These are phyloP conservation scores for Botryotinia globosa DNA, from an alignment of 2,329 filamentous ascomycete genomes.

Conservation along the genomic window DNA sequence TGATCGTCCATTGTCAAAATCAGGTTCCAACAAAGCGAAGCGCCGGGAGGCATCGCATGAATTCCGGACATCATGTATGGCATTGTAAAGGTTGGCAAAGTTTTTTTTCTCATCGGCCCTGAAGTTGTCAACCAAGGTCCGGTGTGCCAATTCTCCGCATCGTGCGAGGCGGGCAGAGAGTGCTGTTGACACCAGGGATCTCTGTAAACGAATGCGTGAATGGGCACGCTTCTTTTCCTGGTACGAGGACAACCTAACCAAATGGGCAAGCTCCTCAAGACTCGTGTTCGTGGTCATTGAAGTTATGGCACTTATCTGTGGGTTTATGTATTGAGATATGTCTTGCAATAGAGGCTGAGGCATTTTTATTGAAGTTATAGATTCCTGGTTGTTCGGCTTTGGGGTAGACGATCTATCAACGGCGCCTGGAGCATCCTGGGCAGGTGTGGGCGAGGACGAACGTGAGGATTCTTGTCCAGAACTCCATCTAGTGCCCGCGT, in stretches of 20 bases:
- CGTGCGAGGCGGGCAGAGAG: constrained; percentile 71
- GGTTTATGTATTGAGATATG: constrained; percentile 63
- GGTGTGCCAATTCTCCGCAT: constrained; percentile 70
- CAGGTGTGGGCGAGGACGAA: constrained; percentile 29
- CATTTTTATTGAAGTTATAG: constrained; percentile 30
- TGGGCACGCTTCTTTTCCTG: constrained; percentile 77
- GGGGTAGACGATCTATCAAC: constrained; percentile 27
- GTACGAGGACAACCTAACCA: constrained; percentile 74
- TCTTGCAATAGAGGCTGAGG: constrained; percentile 59
- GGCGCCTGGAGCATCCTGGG: constrained; percentile 35
- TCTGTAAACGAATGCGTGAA: constrained; percentile 69
- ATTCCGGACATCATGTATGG: constrained; percentile 74
- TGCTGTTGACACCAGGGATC: constrained; percentile 71
- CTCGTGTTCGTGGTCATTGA: constrained; percentile 65
- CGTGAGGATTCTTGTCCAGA: constrained; percentile 28
- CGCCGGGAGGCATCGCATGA: constrained; percentile 71
- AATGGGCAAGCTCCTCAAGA: constrained; percentile 72
- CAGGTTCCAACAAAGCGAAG: constrained; percentile 69
- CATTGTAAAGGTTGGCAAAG: constrained; percentile 72
- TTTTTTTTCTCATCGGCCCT: constrained; percentile 74
- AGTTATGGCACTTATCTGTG: constrained; percentile 48
- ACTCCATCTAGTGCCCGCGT: constrained; percentile 46
- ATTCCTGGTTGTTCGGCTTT: constrained; percentile 24
- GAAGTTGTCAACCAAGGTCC: constrained; percentile 75
- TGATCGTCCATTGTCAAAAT: constrained; percentile 55